Conservation (phyloP, 73 alveolate species). For the Blepharisma japonicum region DNA sequence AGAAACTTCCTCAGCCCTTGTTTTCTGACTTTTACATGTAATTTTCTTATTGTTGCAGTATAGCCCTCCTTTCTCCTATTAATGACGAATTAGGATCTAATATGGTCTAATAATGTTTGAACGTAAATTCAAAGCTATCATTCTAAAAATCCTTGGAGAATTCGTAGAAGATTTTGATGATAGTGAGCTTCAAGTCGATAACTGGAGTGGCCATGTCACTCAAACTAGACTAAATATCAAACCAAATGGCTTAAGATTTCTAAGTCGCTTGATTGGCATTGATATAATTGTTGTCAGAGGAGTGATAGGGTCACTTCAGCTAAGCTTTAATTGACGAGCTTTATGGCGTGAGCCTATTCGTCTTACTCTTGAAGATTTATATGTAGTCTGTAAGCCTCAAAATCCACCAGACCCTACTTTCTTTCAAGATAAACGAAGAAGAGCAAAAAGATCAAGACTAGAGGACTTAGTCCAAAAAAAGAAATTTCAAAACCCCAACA, state of each 20-base stretch:
- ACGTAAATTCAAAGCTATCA: slow-evolving; percentile 8
- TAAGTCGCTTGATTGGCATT: not conserved
- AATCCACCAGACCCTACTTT: slow-evolving; percentile 15
- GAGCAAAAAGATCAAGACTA: not conserved
- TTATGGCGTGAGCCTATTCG: slow-evolving; percentile 21
- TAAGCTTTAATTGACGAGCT: slow-evolving; percentile 19
- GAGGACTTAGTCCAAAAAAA: slow-evolving; percentile 2
- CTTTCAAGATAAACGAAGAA: not conserved
- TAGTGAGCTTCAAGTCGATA: not conserved
- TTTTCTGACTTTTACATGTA: slow-evolving; percentile 32
- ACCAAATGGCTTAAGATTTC: slow-evolving; percentile 8
- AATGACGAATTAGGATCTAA: not conserved
- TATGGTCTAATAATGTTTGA: slow-evolving; percentile 9
- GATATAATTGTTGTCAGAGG: slow-evolving; percentile 15
- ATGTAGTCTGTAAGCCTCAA: not conserved
- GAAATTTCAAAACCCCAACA: slow-evolving; percentile 11
- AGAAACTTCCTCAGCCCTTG: too few relatives aligned
- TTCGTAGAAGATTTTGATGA: slow-evolving; percentile 25
- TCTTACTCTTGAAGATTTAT: slow-evolving; percentile 16
- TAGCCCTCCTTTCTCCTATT: not conserved
- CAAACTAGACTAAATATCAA: not conserved
- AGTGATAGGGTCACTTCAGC: not conserved
- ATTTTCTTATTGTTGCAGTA: slow-evolving; percentile 33
- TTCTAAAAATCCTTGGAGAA: slow-evolving; percentile 7
- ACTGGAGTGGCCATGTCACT: slow-evolving; percentile 29